phyloP scores from a whole-genome alignment of 2,329 filamentous ascomycete species.

The Podosphaera xanthii region DNA sequence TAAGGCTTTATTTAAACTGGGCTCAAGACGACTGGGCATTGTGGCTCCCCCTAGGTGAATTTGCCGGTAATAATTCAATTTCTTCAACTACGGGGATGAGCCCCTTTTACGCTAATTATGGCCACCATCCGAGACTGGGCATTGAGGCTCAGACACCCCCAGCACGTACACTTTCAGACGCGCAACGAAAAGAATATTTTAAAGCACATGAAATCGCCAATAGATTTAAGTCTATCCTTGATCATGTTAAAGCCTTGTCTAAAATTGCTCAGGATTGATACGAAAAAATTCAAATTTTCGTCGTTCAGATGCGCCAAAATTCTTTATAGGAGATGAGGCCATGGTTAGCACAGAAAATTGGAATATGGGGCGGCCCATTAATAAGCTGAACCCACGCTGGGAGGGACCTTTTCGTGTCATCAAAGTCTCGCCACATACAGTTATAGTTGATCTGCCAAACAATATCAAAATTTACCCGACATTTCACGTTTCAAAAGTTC shows the following conservation, averaged over 20 bases:
- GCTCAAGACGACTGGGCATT: not conserved
- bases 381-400: no score
- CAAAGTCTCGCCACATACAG: no score
- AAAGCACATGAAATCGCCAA: not conserved
- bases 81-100: slow-evolving; percentile 4
- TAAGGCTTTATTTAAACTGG: not conserved
- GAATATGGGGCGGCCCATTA: no score
- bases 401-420: no score
- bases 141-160: not conserved
- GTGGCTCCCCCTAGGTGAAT: slow-evolving; percentile 4
- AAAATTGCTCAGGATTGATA: not conserved
- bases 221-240: not conserved
- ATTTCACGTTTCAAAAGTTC: no score
- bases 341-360: not conserved
- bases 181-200: not conserved
- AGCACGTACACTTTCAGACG: not conserved
- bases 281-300: not conserved
- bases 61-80: slow-evolving; percentile 4
- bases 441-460: no score
- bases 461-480: no score
- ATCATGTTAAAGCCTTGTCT: not conserved
- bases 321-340: not conserved
- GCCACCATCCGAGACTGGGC: not conserved
- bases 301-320: not conserved
- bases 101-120: slow-evolving; percentile 5